A percentile compares a stretch with the other conserved stretches of the same genome.
phyloP scores from a whole-genome alignment of 2,329 filamentous ascomycete species.

The Fusarium sp. region DNA sequence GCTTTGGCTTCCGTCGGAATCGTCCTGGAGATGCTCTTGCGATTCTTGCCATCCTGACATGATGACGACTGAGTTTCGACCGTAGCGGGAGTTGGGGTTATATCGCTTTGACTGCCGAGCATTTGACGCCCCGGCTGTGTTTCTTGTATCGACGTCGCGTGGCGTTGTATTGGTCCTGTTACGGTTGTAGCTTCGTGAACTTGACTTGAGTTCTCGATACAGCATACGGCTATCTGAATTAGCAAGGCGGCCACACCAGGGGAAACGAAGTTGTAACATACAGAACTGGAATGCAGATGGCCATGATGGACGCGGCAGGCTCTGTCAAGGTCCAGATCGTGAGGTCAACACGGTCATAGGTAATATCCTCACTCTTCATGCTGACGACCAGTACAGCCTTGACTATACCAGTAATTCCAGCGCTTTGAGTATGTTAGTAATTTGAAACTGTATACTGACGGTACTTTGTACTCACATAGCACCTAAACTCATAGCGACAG shows the following conservation, averaged over 20 bases:
- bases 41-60: constrained; percentile 49
- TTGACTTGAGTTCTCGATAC: constrained; percentile 47
- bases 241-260: background rate
- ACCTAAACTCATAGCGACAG: constrained; percentile 49
- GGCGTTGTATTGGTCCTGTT: constrained; percentile 35
- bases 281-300: constrained; percentile 48
- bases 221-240: constrained; percentile 44
- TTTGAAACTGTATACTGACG: rapidly evolving
- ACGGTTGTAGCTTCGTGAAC: constrained; percentile 41
- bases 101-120: constrained; percentile 28
- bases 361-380: constrained; percentile 47
- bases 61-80: constrained; percentile 45
- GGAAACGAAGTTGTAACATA: constrained; percentile 15
- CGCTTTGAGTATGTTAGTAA: constrained; percentile 35
- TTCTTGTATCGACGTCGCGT: background rate
- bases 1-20: constrained; percentile 18
- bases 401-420: constrained; percentile 47
- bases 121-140: constrained; percentile 12
- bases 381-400: constrained; percentile 45
- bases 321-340: constrained; percentile 50
- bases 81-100: constrained; percentile 34
- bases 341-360: constrained; percentile 48
- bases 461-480: constrained; percentile 40
- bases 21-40: constrained; percentile 45
- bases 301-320: constrained; percentile 50